Base-by-base conservation (phyloP, 2,329 filamentous ascomycete species). In the Cephalotrichum gorgonifer region DNA sequence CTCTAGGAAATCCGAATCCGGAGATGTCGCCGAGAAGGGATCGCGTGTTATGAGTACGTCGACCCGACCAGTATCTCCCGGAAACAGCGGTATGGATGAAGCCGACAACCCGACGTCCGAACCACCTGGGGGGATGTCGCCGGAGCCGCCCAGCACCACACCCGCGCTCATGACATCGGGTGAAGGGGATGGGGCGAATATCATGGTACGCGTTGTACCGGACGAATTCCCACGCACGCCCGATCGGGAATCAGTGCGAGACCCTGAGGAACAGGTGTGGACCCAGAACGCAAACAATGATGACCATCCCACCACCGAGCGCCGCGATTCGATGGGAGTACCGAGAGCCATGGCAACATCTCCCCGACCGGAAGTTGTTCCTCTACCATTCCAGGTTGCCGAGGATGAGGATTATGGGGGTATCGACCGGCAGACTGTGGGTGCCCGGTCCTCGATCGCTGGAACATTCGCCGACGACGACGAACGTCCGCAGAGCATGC, bases 391-490 rank as follows among this genome's bases (percentile, higher is more conserved):
- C 62, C 74, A 61, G 9, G 68, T 86, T 2, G 79, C 80, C 1
- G 62, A 63, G 20, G 65, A 69, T 12, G 65, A 70, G 2, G 65
- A 71, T 4, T 60, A 66, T 6, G 44, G 20, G 3, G 48, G 44
- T 8, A 25, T 28, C 2, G 52, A 51, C 15, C 30, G 42, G 23
- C 35, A 53, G 12, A 58, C 60, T 2, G 68, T 75, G 6, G 71
- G 72, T 15, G 73, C 75, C 20, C 66, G 73, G 26, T 88, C 83
- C 2, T 86, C 86, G 2, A 71, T 86, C 20, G 86, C 83, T 3
- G 85, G 85, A 0, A 75, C 84, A 57, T 82, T 83, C 15, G 82
- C 85, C 50, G 74, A 81, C 26, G 73, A 73, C 11, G 73, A 74
- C n/a, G 58, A 63, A 11, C 52, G 48, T 41, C 60, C 53, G 43